Evolutionary conservation across 352 stramenopile genomes (phyloP).

Genomic region (Phytopythium delawarense): DNA sequence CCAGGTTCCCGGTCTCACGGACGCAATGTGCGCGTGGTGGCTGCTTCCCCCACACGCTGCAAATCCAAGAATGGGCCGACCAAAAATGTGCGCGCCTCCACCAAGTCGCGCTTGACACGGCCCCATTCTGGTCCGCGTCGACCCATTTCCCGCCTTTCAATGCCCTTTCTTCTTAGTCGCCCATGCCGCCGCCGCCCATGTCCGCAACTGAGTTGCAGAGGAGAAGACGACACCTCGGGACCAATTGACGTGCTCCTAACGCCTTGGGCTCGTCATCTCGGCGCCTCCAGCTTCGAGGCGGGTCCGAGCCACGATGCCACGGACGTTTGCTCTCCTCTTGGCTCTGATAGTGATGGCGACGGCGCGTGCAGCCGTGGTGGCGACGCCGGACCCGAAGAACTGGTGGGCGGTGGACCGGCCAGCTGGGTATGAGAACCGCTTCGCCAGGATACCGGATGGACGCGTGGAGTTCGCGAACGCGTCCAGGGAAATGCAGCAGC

Average conservation of each 20-base stretch:
- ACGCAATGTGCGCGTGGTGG: no score
- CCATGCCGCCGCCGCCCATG: background rate
- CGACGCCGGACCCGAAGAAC: slow-evolving; percentile 13
- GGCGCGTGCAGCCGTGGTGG: background rate
- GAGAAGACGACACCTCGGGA: no score
- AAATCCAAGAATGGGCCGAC: background rate
- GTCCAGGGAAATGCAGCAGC: background rate
- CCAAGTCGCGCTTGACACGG: background rate
- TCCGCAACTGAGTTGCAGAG: background rate
- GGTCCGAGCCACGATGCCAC: no score
- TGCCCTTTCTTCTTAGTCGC: background rate
- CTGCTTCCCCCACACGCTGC: background rate
- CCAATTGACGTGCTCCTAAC: no score
- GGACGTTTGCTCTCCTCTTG: background rate
- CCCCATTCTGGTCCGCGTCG: background rate
- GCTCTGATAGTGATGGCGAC: background rate
- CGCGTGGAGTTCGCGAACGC: slow-evolving; percentile 27
- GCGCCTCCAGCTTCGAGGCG: no score
- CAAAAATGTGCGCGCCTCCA: background rate
- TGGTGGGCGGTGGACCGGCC: slow-evolving; percentile 49
- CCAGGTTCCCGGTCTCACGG: no score
- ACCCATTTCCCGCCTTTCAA: background rate
- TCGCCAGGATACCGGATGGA: slow-evolving; percentile 37
- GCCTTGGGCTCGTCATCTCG: no score
- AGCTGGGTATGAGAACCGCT: slow-evolving; percentile 32